Evolutionary conservation across 2,329 filamentous ascomycete genomes (phyloP), one percentile per base, ranked within the genome.

Genomic region (Penicillium sp.): DNA sequence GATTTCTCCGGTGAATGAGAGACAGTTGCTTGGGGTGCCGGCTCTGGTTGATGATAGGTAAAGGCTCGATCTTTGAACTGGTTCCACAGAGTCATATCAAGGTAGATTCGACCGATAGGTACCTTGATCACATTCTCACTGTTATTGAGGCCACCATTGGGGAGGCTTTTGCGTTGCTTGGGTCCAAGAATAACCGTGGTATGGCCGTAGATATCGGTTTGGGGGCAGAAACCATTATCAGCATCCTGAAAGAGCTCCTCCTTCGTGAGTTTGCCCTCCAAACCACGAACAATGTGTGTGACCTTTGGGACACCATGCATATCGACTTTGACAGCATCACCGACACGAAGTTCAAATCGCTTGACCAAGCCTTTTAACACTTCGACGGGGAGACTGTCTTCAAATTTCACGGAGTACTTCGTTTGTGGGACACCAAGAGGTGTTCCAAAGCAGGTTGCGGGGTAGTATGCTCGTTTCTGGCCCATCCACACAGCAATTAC

Each of bases 401-500:
- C 77, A 59, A 81, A 81, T 48, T 75, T 72, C 25, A 81, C 73
- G 14, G 74, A 69, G 62, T 81, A 80, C 29, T 77, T 78, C 37
- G 65, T 64, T 50, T 78, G 73, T 0, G 71, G 65, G 11, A 73
- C 69, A 3, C 70, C 66, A 45, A 75, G 69, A 21, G 79, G 73
- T 16, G 71, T 73, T 3, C 80, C 81, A 33, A 86, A 69, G 63
- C 81, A 87, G n/a, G 80, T 84, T 9, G 83, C 85, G 48, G 85
- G 84, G 66, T 85, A 86, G 67, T 82, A 88, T n/a, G 74, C 77
- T 53, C 79, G 78, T 48, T 76, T 80, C n/a, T 75, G 75, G 21
- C 81, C 80, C 61, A 80, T 84, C 79, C 85, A 88, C 27, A 78
- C 76, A 8, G 85, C 84, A 60, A 87, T 78, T 0, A 88, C 79